Conservation (phyloP, 306 rosid species). For the Inga leiocalycina region DNA sequence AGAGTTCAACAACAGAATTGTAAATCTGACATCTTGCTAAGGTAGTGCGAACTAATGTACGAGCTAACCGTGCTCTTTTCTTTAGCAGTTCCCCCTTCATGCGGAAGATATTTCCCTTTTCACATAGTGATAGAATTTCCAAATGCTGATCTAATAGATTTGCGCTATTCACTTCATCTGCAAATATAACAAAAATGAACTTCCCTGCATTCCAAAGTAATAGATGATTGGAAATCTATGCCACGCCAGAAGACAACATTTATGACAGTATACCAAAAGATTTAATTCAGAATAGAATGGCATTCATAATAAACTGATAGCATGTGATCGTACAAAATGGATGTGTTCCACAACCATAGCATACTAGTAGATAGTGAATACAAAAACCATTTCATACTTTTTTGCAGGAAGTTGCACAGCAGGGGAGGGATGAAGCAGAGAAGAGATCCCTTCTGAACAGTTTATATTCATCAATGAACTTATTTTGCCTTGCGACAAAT, state of each 20-base stretch:
- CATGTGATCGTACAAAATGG: neutral
- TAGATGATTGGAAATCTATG: neutral
- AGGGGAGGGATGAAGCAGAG: constrained; percentile 52
- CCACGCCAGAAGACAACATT: constrained; percentile 5
- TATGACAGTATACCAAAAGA: too few species aligned
- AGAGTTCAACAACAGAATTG: constrained; percentile 2
- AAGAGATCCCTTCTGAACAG: constrained; percentile 57
- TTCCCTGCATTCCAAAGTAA: constrained; percentile 58
- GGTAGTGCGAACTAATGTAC: constrained; percentile 84
- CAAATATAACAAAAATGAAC: constrained; percentile 84
- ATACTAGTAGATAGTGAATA: neutral
- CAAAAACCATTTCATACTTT: constrained; percentile 43
- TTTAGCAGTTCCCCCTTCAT: constrained; percentile 58
- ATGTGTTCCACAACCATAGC: neutral
- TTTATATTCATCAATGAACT: constrained; percentile 45
- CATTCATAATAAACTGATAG: neutral
- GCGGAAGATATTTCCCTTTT: constrained; percentile 55
- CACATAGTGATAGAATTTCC: constrained; percentile 73
- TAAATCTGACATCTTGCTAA: constrained; percentile 77
- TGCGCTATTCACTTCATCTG: constrained; percentile 64
- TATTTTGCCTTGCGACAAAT: constrained; percentile 31
- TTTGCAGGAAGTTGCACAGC: constrained; percentile 67
- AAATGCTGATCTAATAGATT: constrained; percentile 56
- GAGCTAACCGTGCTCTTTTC: constrained; percentile 77
- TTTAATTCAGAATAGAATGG: neutral